phyloP scores from a whole-genome alignment of 768 basidiomycete genomes.

The Kwoniella europaea region DNA sequence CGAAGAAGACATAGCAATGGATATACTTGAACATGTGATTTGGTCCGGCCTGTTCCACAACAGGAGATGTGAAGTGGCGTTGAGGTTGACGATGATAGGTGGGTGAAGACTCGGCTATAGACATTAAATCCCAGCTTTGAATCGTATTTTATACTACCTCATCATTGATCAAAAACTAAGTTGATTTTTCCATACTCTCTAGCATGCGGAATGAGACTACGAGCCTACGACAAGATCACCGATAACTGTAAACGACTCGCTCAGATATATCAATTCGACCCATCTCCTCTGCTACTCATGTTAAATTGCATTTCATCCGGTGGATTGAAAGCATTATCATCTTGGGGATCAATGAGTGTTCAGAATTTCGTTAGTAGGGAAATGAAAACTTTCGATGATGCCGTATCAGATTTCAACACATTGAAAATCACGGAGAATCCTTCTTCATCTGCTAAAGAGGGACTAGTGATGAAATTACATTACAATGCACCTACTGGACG shows the following conservation, averaged over 20 bases:
- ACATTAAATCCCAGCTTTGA: too few relatives aligned
- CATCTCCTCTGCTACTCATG: constrained; percentile 80
- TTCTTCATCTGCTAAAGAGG: background rate
- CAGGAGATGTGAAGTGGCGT: constrained; percentile 69
- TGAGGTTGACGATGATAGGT: constrained; percentile 81
- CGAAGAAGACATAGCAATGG: constrained; percentile 53
- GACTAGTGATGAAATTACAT: constrained; percentile 53
- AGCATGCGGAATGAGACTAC: constrained; percentile 75
- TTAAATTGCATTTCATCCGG: constrained; percentile 70
- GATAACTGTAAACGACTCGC: constrained; percentile 79
- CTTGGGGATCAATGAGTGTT: constrained; percentile 75
- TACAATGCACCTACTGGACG: constrained; percentile 25
- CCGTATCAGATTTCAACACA: constrained; percentile 42
- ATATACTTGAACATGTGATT: constrained; percentile 55
- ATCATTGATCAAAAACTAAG: background rate
- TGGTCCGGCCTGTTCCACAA: constrained; percentile 60
- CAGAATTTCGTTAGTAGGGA: constrained; percentile 86
- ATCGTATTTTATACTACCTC: too few relatives aligned
- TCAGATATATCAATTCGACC: constrained; percentile 78
- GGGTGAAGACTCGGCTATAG: constrained; percentile 42
- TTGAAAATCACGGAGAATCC: constrained; percentile 35
- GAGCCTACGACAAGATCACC: constrained; percentile 67
- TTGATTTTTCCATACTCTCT: constrained; percentile 5
- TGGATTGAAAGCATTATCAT: constrained; percentile 72
- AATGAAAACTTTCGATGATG: constrained; percentile 70